phyloP scores from a whole-genome alignment of 495 filamentous ascomycete genomes.

The Neurospora pannonica region DNA sequence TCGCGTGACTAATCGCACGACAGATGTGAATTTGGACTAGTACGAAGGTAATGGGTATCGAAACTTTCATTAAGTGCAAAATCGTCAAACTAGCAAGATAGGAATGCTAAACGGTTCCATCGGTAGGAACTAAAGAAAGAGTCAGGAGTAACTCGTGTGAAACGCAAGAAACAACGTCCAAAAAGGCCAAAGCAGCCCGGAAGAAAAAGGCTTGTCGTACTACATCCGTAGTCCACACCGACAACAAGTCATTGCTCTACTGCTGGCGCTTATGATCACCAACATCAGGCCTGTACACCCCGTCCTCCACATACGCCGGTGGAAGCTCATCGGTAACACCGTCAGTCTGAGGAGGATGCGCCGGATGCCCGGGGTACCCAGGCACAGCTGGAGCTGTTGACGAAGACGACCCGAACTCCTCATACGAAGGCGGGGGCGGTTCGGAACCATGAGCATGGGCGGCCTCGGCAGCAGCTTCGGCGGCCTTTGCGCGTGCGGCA shows the following conservation, averaged over 20 bases:
- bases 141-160: neutral
- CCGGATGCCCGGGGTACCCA: conserved; percentile 6
- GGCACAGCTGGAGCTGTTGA: conserved; percentile 4
- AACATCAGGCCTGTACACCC: neutral
- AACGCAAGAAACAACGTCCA: neutral
- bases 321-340: conserved; percentile 8
- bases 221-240: neutral
- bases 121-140: neutral
- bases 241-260: neutral
- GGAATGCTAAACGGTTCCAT: neutral
- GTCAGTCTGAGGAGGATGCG: neutral
- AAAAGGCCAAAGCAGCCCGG: neutral
- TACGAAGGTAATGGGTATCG: neutral
- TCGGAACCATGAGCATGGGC: neutral
- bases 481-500: conserved; percentile 12
- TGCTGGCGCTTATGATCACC: conserved; percentile 13
- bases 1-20: neutral
- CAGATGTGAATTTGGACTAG: neutral
- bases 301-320: conserved; percentile 18
- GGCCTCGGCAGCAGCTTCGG: conserved; percentile 17
- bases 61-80: neutral
- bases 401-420: neutral
- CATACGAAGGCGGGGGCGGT: neutral
- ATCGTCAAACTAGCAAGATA: neutral
- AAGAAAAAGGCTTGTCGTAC: neutral